These are phyloP conservation scores for Tulasnella sp. DNA, from an alignment of 768 basidiomycete species.

Conservation along the genomic window DNA sequence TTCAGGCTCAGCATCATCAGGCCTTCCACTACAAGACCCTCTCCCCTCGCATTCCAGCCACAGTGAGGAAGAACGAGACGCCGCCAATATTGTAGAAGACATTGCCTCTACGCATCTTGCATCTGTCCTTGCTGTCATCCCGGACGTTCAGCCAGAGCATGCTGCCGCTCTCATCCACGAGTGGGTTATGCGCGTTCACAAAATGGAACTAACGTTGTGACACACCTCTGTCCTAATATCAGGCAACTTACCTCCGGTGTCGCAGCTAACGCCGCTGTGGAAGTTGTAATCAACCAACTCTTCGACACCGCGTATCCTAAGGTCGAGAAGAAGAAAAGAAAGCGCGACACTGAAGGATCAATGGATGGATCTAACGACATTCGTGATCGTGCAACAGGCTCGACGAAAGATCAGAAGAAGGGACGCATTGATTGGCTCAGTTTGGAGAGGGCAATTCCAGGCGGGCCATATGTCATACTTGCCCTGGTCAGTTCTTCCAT, in stretches of 20 bases:
- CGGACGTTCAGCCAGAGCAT: conserved; percentile 61
- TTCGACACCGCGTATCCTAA: conserved; percentile 60
- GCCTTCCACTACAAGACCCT: not conserved
- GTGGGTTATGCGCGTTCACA: conserved; percentile 30
- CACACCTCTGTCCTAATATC: not conserved
- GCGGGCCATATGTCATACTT: conserved; percentile 47
- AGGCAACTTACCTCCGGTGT: conserved; percentile 36
- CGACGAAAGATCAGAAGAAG: conserved; percentile 36
- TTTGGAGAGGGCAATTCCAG: conserved; percentile 46
- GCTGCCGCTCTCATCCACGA: conserved; percentile 47
- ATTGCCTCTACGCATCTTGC: conserved; percentile 17
- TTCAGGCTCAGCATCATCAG: not conserved
- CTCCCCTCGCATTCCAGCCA: not conserved
- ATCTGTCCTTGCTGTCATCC: conserved; percentile 45
- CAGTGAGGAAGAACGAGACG: not conserved
- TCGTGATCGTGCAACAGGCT: conserved; percentile 30
- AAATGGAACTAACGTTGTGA: not conserved
- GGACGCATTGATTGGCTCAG: conserved; percentile 53
- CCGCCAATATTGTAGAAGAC: not conserved
- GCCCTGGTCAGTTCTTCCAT: conserved; percentile 44
- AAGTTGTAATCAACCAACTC: conserved; percentile 54
- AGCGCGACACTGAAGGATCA: conserved; percentile 38
- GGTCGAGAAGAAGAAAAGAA: conserved; percentile 39
- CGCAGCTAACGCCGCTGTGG: conserved; percentile 40
- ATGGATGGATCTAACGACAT: conserved; percentile 25